Base-by-base conservation (phyloP, 192 early-diverging fungal species). In the Coemansia sp. region DNA sequence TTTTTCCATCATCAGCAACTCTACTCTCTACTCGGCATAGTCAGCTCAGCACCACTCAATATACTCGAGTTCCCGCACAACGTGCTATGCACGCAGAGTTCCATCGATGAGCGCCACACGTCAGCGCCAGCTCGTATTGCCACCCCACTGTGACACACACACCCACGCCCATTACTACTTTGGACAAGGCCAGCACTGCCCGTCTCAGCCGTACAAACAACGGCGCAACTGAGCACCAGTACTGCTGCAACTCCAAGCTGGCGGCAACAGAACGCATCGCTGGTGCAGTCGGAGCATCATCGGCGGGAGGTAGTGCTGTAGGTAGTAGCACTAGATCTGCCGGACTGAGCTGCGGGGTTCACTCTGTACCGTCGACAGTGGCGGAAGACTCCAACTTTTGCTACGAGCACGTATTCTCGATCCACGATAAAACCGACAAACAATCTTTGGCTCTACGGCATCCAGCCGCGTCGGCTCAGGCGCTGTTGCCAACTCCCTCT, bases 241-340 rank as follows among this genome's bases (percentile, higher is more conserved):
- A 82, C 73, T 72, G 75, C 2, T 72, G 80, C 72, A 77, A 75
- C 72, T 82, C 80, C 0, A 72, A 77, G 16, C 66, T 77, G 19
- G 66, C 69, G 37, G 50, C 75, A 10, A 59, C 80, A 6, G 80
- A 71, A 38, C 47, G 49, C 6, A 49, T 49, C 30, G 43, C 16
- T 16, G 57, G 46, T 26, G 32, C 67, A 13, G 28, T 59, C 64
- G 23, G 32, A 53, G 19, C 64, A 19, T 4, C 47, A 23, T 53
- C 26, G 52, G 52, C 28, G 37, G 53, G 7, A 3, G 37, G 64
- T 52, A 53, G 66, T 55, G 21, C 23, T n/a, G 46, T 5, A 1
- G 14, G 42, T 61, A 67, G 49, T 53, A 61, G 58, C 59, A 60
- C 49, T 47, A 14, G 11, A 14, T n/a, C 44, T n/a, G 44, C 17